Percentiles rank a stretch among this genome's conserved stretches.
phyloP scores from a whole-genome alignment of 495 filamentous ascomycete species.

The Aspergillus bertholletiae region DNA sequence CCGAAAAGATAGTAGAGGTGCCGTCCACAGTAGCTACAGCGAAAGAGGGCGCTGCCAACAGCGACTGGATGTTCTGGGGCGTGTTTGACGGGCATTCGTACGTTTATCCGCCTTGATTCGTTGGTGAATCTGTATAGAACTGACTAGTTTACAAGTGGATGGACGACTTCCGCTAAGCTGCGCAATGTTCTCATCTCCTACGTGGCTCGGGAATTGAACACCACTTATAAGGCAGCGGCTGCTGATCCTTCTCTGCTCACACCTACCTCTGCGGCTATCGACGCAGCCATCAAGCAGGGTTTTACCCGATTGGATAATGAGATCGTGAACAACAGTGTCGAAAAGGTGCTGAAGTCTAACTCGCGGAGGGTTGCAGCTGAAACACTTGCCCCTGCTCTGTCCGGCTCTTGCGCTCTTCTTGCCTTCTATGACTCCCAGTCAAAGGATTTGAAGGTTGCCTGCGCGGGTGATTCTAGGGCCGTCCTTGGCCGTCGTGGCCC shows the following conservation, averaged over 20 bases:
- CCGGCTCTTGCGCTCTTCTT: constrained; percentile 91
- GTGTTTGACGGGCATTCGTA: constrained; percentile 97
- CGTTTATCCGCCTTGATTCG: not conserved
- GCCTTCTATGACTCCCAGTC: constrained; percentile 90
- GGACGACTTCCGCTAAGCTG: constrained; percentile 96
- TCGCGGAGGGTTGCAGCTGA: constrained; percentile 85
- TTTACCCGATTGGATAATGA: constrained; percentile 88
- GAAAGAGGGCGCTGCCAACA: constrained; percentile 51
- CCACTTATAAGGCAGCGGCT: constrained; percentile 76
- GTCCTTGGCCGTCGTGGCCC: constrained; percentile 77
- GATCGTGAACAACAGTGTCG: constrained; percentile 84
- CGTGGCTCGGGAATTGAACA: constrained; percentile 91
- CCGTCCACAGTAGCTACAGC: constrained; percentile 53
- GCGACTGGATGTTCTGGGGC: constrained; percentile 99
- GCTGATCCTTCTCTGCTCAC: constrained; percentile 54
- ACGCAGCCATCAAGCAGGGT: constrained; percentile 87
- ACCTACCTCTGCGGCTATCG: constrained; percentile 73
- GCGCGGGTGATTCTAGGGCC: constrained; percentile 90
- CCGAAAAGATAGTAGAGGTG: constrained; percentile 94
- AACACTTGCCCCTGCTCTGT: constrained; percentile 85
- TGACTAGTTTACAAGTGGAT: constrained; percentile 56
- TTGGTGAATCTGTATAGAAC: not conserved
- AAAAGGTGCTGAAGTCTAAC: constrained; percentile 82
- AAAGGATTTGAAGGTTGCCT: constrained; percentile 83
- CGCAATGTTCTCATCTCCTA: constrained; percentile 86